Base-by-base conservation (phyloP, 2,329 filamentous ascomycete species). In the Ceratocystis smalleyi region DNA sequence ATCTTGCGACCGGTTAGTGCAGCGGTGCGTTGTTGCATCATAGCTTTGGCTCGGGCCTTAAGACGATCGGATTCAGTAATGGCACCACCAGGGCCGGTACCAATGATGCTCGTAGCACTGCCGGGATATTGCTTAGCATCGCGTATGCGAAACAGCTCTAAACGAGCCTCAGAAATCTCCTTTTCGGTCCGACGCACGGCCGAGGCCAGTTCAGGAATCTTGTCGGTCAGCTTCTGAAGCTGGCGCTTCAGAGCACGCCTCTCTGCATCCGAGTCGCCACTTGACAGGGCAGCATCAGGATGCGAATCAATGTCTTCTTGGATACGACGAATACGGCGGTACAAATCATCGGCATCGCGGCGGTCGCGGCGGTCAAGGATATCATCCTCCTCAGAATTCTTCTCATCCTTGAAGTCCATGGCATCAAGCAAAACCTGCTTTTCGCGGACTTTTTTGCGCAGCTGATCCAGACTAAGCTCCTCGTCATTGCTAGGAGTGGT, bases 11-110 rank as follows among this genome's bases (percentile, higher is more conserved):
- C 94, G 24, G 91, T 90, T 68, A 99, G 77, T 19, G 94, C 92
- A 64, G 94, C 94, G 69, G 94, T 91, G 66, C 94, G 87, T 71
- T 96, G 91, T 76, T 97, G 92, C 94, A 99, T 99, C 85, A 96
- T 95, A 47, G 92, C 92, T 76, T 91, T 95, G 40, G 94, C 92
- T 69, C 91, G 85, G 43, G 94, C 94, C 77, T 96, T 97, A 69
- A 97, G 83, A 63, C 92, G 85, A 75, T 99, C 94, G 2, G 90
- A 88, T 75, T 99, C 94, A 0, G 94, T 99, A 51, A 99, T 84
- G 55, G 84, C 77, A 62, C 94, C 94, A 54, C 92, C 92, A 65
- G 91, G 92, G 8, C 94, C 94, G 67, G 92, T 97, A 57, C 94
- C 94, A 66, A 97, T 83, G 68, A 99, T 90, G 35, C 85, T 81